Conservation (phyloP, 2,329 filamentous ascomycete genomes). For the Aspergillus versicolor region DNA sequence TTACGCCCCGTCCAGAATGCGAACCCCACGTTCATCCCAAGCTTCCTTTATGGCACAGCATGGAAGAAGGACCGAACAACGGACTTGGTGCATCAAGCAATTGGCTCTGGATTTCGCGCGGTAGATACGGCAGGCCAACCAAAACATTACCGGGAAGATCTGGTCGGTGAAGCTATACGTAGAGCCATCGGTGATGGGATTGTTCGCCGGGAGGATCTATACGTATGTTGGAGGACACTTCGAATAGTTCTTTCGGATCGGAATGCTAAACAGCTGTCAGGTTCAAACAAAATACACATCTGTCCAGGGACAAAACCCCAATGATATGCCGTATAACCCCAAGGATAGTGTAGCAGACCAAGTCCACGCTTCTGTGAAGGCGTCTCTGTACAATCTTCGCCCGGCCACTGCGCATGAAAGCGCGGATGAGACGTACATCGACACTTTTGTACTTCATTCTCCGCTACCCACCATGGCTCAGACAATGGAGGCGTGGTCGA, state of each 20-base stretch:
- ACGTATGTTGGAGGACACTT: slow-evolving; percentile 47
- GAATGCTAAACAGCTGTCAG: slow-evolving; percentile 35
- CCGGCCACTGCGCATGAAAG: slow-evolving; percentile 22
- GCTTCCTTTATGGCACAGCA: slow-evolving; percentile 75
- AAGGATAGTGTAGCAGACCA: slow-evolving; percentile 60
- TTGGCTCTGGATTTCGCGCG: slow-evolving; percentile 68
- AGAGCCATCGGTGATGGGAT: slow-evolving; percentile 59
- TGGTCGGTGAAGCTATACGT: slow-evolving; percentile 67
- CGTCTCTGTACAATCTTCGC: slow-evolving; percentile 64
- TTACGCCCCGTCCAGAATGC: slow-evolving; percentile 27
- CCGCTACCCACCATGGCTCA: slow-evolving; percentile 51
- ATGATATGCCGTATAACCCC: slow-evolving; percentile 63
- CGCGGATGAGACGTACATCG: slow-evolving; percentile 52
- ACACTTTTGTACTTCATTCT: slow-evolving; percentile 60
- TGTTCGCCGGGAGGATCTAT: slow-evolving; percentile 61
- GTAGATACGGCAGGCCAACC: slow-evolving; percentile 79
- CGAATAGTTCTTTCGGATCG: not conserved
- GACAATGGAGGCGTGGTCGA: slow-evolving; percentile 65
- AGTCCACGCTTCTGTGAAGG: slow-evolving; percentile 64
- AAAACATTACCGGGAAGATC: slow-evolving; percentile 71
- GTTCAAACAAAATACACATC: slow-evolving; percentile 84
- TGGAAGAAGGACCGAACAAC: slow-evolving; percentile 74
- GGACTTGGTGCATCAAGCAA: slow-evolving; percentile 66
- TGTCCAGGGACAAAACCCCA: slow-evolving; percentile 59
- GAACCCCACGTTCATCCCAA: slow-evolving; percentile 33